Conservation (phyloP, 2,329 filamentous ascomycete species). For the Fusarium irregulare region DNA sequence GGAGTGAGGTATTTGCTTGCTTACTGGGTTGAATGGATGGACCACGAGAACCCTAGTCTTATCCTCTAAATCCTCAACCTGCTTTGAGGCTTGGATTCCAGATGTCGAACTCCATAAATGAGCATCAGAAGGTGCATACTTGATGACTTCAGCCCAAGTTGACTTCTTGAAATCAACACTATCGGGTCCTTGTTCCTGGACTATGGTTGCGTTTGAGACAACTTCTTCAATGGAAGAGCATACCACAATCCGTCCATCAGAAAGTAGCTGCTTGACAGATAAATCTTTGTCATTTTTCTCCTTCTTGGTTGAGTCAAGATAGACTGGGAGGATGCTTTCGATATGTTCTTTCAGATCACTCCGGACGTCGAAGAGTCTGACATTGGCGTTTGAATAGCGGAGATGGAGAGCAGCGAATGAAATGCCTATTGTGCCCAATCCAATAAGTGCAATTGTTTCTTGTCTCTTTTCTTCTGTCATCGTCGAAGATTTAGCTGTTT, state of each 20-base stretch:
- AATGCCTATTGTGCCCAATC: conserved; percentile 30
- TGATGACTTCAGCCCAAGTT: conserved; percentile 21
- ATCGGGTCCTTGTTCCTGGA: conserved; percentile 40
- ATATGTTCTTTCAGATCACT: conserved; percentile 31
- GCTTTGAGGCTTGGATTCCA: conserved; percentile 28
- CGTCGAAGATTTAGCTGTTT: fast-evolving
- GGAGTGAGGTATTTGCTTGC: fast-evolving
- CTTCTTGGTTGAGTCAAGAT: conserved; percentile 20
- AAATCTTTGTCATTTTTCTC: neutral
- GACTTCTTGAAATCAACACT: conserved; percentile 34
- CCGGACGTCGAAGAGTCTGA: conserved; percentile 29
- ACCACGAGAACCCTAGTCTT: conserved; percentile 27
- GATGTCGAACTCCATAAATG: conserved; percentile 38
- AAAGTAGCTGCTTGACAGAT: neutral
- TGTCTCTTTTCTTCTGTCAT: neutral
- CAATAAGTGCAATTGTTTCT: conserved; percentile 35
- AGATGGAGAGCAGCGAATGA: conserved; percentile 33
- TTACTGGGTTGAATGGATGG: conserved; percentile 36
- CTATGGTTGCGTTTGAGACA: conserved; percentile 18
- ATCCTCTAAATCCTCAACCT: conserved; percentile 25
- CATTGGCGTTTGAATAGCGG: conserved; percentile 23
- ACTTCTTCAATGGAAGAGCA: conserved; percentile 27
- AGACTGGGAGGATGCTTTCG: conserved; percentile 14
- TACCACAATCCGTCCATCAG: conserved; percentile 5
- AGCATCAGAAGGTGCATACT: neutral